These are phyloP conservation scores for Agarophyton chilense DNA, from an alignment of 23 red algal genomes.

Conservation along the genomic window DNA sequence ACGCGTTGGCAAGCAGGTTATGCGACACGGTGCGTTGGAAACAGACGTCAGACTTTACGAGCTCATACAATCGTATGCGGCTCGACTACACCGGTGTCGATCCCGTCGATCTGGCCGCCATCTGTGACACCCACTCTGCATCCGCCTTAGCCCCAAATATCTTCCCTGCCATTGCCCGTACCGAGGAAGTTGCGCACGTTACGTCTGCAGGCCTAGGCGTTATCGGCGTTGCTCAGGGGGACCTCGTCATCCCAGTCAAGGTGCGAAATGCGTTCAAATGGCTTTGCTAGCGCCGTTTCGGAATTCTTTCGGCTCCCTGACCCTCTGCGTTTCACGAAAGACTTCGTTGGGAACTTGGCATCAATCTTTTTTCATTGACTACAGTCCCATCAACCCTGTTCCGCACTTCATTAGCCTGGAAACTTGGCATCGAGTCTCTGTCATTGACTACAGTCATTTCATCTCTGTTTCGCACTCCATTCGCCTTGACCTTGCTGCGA, in stretches of 20 bases:
- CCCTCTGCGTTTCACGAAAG: too few species aligned
- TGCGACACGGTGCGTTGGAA: too few species aligned
- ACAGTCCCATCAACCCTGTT: too few species aligned
- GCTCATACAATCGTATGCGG: too few species aligned
- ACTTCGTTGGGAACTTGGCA: constrained; percentile 17
- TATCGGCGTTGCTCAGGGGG: constrained; percentile 24
- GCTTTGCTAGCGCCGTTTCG: background rate
- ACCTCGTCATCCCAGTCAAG: constrained; percentile 64
- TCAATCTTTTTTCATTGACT: constrained; percentile 21
- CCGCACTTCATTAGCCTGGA: constrained; percentile 50
- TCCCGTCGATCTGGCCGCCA: constrained; percentile 57
- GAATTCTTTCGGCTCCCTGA: background rate
- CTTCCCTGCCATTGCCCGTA: constrained; percentile 33
- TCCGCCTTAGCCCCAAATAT: background rate
- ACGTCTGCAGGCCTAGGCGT: constrained; percentile 23
- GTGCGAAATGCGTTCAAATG: background rate
- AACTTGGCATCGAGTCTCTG: constrained; percentile 61
- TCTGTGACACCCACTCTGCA: background rate
- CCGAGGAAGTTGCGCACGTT: constrained; percentile 41
- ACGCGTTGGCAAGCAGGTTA: too few species aligned
- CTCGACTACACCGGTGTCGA: constrained; percentile 65
- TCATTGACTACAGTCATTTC: constrained; percentile 45
- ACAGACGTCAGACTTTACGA: too few species aligned
- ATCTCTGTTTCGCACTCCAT: constrained; percentile 53
- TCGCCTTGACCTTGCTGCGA: constrained; percentile 60